Evolutionary conservation across 2,329 filamentous ascomycete genomes (phyloP).

Genomic region (Aspergillus vadensis): DNA sequence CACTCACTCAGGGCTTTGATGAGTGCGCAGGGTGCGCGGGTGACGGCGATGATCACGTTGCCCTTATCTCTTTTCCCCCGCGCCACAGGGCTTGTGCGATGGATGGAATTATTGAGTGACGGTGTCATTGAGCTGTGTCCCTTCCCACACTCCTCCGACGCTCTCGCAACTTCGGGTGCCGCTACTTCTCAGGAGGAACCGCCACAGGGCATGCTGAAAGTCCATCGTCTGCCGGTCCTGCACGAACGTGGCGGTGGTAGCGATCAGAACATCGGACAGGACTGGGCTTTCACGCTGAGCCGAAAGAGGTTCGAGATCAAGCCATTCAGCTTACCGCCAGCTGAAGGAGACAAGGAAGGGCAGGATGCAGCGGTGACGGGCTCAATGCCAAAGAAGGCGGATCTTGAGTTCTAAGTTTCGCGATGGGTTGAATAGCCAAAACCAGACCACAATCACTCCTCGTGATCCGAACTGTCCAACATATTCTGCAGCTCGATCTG

Average conservation of each 20-base stretch:
- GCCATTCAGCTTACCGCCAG: conserved; percentile 84
- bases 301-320: conserved; percentile 80
- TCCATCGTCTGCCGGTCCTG: conserved; percentile 79
- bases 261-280: conserved; percentile 70
- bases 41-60: conserved; percentile 74
- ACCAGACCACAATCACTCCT: conserved; percentile 29
- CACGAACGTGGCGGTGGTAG: conserved; percentile 86
- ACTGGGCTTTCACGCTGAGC: conserved; percentile 88
- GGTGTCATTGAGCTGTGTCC: conserved; percentile 82
- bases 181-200: conserved; percentile 68
- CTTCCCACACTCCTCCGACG: conserved; percentile 63
- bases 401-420: conserved; percentile 69
- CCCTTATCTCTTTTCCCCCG: conserved; percentile 80
- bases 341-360: conserved; percentile 71
- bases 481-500: conserved; percentile 66
- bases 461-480: conserved; percentile 49
- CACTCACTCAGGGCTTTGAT: conserved; percentile 76
- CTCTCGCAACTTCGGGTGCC: conserved; percentile 54
- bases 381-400: conserved; percentile 61
- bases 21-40: conserved; percentile 62
- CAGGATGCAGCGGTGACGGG: conserved; percentile 51
- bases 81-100: conserved; percentile 72
- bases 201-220: conserved; percentile 80
- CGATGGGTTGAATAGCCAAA: conserved; percentile 7
- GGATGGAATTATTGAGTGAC: conserved; percentile 83